phyloP scores from a whole-genome alignment of 2,329 filamentous ascomycete genomes.

The Dothideomycetes sp. region DNA sequence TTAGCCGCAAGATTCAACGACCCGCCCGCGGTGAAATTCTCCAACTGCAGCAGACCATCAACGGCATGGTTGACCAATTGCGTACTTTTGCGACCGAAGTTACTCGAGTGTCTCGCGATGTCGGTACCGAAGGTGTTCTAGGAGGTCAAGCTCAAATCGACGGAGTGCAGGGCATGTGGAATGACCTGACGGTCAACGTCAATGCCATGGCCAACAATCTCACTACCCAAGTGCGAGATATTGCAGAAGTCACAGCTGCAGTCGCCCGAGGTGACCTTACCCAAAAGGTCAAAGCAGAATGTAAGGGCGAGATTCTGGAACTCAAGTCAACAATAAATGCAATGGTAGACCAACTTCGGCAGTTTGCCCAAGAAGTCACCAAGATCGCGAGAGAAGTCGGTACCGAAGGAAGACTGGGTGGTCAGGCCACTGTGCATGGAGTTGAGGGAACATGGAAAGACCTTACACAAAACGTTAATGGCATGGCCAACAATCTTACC shows the following conservation, averaged over 20 bases:
- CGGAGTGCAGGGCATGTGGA: slow-evolving; percentile 58
- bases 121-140: slow-evolving; percentile 55
- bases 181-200: slow-evolving; percentile 50
- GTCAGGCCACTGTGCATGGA: slow-evolving; percentile 44
- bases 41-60: slow-evolving; percentile 83
- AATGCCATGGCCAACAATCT: slow-evolving; percentile 47
- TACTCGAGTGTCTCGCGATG: slow-evolving; percentile 55
- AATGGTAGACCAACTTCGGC: slow-evolving; percentile 45
- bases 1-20: slow-evolving; percentile 92
- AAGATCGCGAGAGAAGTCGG: slow-evolving; percentile 45
- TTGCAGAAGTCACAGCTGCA: slow-evolving; percentile 44
- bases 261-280: slow-evolving; percentile 44
- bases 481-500: slow-evolving; percentile 44
- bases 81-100: slow-evolving; percentile 57
- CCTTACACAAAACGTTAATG: slow-evolving; percentile 45
- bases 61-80: slow-evolving; percentile 58
- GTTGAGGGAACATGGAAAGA: slow-evolving; percentile 47
- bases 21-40: slow-evolving; percentile 91
- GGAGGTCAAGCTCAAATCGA: slow-evolving; percentile 56
- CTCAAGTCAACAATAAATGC: slow-evolving; percentile 44
- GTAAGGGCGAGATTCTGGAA: slow-evolving; percentile 44
- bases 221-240: slow-evolving; percentile 45
- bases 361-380: slow-evolving; percentile 45
- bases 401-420: slow-evolving; percentile 42
- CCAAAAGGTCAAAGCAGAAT: slow-evolving; percentile 43